Evolutionary conservation across 1,139 yeast genomes (phyloP), one percentile per base, ranked within the genome.

Genomic region (Candida frijolesensis): DNA sequence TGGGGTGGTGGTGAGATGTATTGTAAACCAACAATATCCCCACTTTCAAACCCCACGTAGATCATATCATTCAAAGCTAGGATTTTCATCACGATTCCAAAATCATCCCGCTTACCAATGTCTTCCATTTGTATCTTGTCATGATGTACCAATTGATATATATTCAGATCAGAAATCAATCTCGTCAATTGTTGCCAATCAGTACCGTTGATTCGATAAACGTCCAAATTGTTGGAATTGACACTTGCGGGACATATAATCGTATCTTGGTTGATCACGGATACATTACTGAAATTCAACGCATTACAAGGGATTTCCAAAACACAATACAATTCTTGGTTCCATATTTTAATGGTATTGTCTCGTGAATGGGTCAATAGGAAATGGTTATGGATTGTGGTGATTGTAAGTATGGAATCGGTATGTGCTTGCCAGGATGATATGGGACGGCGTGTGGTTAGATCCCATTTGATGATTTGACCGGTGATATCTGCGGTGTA

Each of bases 1-100:
- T 30, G 10, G 32, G 40, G 18, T 5, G 25, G 15, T 49, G 51
- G 51, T n/a, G 49, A 47, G 11, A 57, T 60, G 7, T 75, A 45
- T 10, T 55, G 40, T 15, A 71, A 64, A 0, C 74, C 74, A 2
- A 73, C 55, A 8, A 83, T 63, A 54, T 76, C 78, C 0, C 89
- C 88, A 9, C 84, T 81, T 60, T 84, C 89, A 61, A 71, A 83
- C 0, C 87, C 89, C 11, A 82, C 62, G 39, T 66, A 68, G 25
- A 83, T 61, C 9, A 39, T 39, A n/a, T 60, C 51, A n/a, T 58
- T 54, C 1, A 74, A 56, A 65, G 76, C 73, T 1, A 70, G 54
- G 38, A 77, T 54, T 51, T 67, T 75, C 89, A 84, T 84, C 42
- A 83, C 72, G 10, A 82, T 80, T 1, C 89, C 88, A 51, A 75